These are phyloP conservation scores for Colletotrichum incanum DNA, from an alignment of 2,329 filamentous ascomycete species.

Conservation along the genomic window DNA sequence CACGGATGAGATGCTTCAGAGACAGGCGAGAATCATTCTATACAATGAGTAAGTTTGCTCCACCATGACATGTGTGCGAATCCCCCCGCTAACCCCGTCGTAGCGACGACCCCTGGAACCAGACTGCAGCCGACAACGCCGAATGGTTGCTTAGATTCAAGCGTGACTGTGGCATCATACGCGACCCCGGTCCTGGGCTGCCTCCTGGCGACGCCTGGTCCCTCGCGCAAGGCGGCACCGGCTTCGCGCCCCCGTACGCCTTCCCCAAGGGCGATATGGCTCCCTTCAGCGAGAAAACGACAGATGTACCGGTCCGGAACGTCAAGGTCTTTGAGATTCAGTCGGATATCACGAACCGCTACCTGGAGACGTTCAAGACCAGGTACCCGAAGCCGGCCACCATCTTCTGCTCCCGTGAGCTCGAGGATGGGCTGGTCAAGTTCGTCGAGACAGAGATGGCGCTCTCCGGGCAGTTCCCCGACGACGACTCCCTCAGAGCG, in stretches of 20 bases:
- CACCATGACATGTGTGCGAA: not conserved
- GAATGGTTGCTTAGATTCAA: conserved; percentile 78
- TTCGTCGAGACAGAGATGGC: conserved; percentile 62
- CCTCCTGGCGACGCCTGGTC: conserved; percentile 61
- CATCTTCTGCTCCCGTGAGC: conserved; percentile 72
- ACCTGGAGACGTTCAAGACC: conserved; percentile 60
- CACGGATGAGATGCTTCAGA: conserved; percentile 75
- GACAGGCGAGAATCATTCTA: conserved; percentile 75
- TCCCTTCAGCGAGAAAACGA: conserved; percentile 42
- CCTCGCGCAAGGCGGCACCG: conserved; percentile 65
- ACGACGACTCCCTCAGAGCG: conserved; percentile 62
- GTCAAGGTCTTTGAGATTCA: conserved; percentile 61
- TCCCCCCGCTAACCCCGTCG: conserved; percentile 42
- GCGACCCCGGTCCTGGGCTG: conserved; percentile 67
- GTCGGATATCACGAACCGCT: conserved; percentile 64
- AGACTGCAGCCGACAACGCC: conserved; percentile 74
- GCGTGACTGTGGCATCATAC: conserved; percentile 67
- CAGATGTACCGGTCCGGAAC: conserved; percentile 52
- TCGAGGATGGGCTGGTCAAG: conserved; percentile 68
- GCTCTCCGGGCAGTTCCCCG: conserved; percentile 60
- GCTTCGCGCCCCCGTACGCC: conserved; percentile 70
- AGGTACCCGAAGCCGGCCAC: conserved; percentile 63
- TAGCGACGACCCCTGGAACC: conserved; percentile 76
- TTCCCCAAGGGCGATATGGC: conserved; percentile 57
- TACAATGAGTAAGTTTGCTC: conserved; percentile 70